Evolutionary conservation across 1,139 yeast species (phyloP), one percentile per base, ranked within the genome.

Genomic region (Wickerhamiella infanticola): DNA sequence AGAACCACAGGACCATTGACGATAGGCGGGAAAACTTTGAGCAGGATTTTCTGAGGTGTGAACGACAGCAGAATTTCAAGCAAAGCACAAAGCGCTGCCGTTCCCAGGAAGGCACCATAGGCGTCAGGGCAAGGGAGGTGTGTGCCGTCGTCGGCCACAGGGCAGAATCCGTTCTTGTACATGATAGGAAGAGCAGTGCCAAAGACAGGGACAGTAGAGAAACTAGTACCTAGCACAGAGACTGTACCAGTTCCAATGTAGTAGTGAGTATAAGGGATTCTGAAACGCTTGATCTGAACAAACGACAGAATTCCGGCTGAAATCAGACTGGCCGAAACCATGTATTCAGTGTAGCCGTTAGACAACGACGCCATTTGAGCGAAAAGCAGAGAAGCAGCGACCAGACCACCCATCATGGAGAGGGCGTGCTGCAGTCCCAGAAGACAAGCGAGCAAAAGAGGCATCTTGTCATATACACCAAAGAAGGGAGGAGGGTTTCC

Each of bases 1-100:
- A 85, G 64, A 35, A 85, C 94, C 44, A 85, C 95, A 1, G 95
- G 94, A 46, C 96, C 95, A 26, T 95, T 85, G 49, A 86, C 95
- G 44, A 84, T 67, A 37, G 94, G 85, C 26, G 95, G 95, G 68
- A 86, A 86, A 41, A 83, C 61, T 53, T 70, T 76, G 61, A 81
- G 84, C 55, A 86, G 70, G 18, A 70, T 55, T 48, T 68, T 72
- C 2, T 95, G 76, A 9, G 95, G 95, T 54, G 80, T 63, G 60
- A 85, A 85, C 2, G 94, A 79, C 46, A 82, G 62, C 6, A 71
- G 55, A 39, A 86, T 70, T 68, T 84, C 94, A 29, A 85, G 58
- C 39, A 86, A 68, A 1, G 85, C 81, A 64, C 94, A 82, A 18
- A 78, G 73, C 45, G 75, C 70, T n/a, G 85, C 79, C 18, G 94